phyloP scores from a whole-genome alignment of 2,329 filamentous ascomycete species.

The Aureobasidium sp. region DNA sequence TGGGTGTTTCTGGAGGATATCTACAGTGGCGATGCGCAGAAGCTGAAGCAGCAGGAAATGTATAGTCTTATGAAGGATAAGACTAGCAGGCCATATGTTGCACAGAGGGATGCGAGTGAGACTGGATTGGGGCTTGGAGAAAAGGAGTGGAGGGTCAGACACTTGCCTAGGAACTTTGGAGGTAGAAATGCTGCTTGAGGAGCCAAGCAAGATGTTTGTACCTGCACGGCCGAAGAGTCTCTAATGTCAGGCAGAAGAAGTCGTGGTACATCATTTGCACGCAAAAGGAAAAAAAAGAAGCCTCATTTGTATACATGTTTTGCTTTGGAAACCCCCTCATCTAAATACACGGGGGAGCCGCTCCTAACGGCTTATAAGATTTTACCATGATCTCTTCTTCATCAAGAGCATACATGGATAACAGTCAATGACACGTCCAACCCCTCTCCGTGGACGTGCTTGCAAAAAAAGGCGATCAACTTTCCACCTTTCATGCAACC shows the following conservation, averaged over 20 bases:
- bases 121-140: conserved; percentile 1
- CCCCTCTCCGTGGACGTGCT: neutral
- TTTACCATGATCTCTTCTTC: neutral
- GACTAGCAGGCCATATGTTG: conserved; percentile 10
- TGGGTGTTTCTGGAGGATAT: conserved; percentile 64
- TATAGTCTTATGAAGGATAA: conserved; percentile 27
- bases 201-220: too few species aligned
- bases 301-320: neutral
- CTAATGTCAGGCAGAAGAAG: too few species aligned
- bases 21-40: conserved; percentile 29
- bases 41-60: conserved; percentile 8
- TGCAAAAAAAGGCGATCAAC: too few species aligned
- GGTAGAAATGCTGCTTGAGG: neutral
- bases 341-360: neutral
- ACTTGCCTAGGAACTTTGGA: conserved; percentile 8
- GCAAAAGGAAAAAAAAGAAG: neutral
- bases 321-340: neutral
- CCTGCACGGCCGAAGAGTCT: too few species aligned
- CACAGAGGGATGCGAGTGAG: neutral
- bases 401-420: neutral
- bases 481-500: neutral
- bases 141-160: conserved; percentile 13
- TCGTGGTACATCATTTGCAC: too few species aligned
- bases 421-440: neutral
- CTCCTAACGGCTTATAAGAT: conserved; percentile 11